Percentiles rank a stretch among this genome's conserved stretches.
Conservation (phyloP, 495 filamentous ascomycete genomes). For the Aspergillus cavernicola region DNA sequence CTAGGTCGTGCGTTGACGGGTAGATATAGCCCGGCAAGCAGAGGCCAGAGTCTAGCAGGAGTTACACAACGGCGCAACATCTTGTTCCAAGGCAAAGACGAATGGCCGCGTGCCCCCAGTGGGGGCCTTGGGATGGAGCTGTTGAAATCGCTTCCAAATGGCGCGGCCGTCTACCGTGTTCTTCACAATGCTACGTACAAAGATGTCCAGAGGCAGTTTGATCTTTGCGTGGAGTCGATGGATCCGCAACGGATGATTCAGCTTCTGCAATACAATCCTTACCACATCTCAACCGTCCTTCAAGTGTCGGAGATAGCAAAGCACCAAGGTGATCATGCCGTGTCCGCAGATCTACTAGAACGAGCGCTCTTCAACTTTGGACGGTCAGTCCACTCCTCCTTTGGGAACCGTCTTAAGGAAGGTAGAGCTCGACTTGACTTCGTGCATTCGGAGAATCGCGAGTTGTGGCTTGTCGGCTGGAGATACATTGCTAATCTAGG, state of each 20-base stretch:
- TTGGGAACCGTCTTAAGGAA: conserved; percentile 66
- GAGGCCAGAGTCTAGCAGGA: conserved; percentile 61
- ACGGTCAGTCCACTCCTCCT: conserved; percentile 74
- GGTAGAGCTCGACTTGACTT: conserved; percentile 82
- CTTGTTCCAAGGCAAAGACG: conserved; percentile 85
- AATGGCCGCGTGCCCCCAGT: conserved; percentile 79
- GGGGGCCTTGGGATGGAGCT: conserved; percentile 84
- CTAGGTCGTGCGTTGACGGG: conserved; percentile 68
- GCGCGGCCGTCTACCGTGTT: conserved; percentile 57
- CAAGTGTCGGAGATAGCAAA: conserved; percentile 90
- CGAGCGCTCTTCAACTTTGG: conserved; percentile 92
- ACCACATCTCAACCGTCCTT: conserved; percentile 88
- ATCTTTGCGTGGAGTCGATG: conserved; percentile 72
- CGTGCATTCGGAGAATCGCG: conserved; percentile 74
- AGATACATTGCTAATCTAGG: conserved; percentile 79
- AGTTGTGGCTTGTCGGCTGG: conserved; percentile 88
- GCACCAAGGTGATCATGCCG: conserved; percentile 79
- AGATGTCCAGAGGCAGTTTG: conserved; percentile 70
- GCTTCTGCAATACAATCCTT: conserved; percentile 69
- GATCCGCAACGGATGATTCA: conserved; percentile 69
- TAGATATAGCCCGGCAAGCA: conserved; percentile 51
- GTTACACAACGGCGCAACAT: conserved; percentile 70
- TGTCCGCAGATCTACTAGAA: conserved; percentile 84
- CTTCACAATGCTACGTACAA: conserved; percentile 75
- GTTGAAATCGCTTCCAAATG: conserved; percentile 53